phyloP scores from a whole-genome alignment of 768 basidiomycete genomes.

The Boletus sensibilis region DNA sequence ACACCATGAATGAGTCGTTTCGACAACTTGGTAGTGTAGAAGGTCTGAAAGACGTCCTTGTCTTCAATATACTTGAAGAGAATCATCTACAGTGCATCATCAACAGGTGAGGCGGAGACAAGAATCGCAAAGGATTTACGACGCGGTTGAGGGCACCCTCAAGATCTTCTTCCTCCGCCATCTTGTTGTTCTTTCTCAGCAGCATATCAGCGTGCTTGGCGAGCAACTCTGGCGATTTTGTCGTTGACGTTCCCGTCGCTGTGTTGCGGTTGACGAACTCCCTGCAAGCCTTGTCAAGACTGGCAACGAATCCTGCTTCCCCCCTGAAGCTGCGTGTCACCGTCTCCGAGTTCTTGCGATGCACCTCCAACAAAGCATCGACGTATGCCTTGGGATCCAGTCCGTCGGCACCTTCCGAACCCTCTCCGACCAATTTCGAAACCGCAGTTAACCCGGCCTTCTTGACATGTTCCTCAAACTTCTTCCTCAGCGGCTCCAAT shows the following conservation, averaged over 20 bases:
- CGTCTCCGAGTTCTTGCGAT: constrained; percentile 87
- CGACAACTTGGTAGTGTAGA: constrained; percentile 92
- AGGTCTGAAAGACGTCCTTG: constrained; percentile 98
- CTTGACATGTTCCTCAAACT: constrained; percentile 96
- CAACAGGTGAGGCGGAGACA: background rate
- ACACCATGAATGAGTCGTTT: constrained; percentile 89
- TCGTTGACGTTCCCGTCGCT: constrained; percentile 78
- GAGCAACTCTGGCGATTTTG: constrained; percentile 88
- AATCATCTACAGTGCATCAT: constrained; percentile 66
- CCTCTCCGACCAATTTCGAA: constrained; percentile 61
- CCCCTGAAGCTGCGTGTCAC: constrained; percentile 87
- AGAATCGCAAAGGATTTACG: constrained; percentile 45
- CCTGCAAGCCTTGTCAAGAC: constrained; percentile 91
- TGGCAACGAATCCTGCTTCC: constrained; percentile 91
- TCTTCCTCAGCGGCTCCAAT: constrained; percentile 84
- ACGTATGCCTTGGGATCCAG: constrained; percentile 94
- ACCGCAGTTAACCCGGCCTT: constrained; percentile 81
- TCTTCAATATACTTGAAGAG: constrained; percentile 98
- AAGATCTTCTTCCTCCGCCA: constrained; percentile 87
- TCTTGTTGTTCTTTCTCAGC: constrained; percentile 92
- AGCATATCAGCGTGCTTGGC: constrained; percentile 90
- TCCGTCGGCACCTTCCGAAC: constrained; percentile 51
- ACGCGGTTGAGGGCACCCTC: constrained; percentile 90
- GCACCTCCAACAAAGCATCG: constrained; percentile 87
- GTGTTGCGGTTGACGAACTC: constrained; percentile 94